Base-by-base conservation (phyloP, 2,329 filamentous ascomycete genomes). In the Claviceps capensis region DNA sequence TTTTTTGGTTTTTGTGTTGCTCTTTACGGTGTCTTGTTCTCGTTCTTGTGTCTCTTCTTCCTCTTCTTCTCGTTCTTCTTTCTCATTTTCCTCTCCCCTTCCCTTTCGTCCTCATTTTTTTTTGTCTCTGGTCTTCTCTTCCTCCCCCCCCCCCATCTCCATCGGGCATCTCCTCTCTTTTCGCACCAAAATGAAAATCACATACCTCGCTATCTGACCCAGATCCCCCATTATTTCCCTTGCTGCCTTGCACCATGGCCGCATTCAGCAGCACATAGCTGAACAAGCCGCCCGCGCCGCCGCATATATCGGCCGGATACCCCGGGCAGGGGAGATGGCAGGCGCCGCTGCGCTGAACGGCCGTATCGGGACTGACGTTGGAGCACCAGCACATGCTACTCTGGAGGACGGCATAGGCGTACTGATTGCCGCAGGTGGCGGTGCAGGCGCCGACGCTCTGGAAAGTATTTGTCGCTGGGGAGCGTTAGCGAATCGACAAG, bases 311-410 rank as follows among this genome's bases (percentile, higher is more conserved):
- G 13, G 17, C 34, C 30, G 52, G 52, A 37, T 53, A 53, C 19
- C 52, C 52, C 26, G 52, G 52, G 17, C 52, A 53, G 6, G 48
- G 26, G 2, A 44, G 16, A 14, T 17, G 38, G 44, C 52, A 53
- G 16, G 43, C 48, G 37, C 37, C 34, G 26, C 4, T 26, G 44
- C 46, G 14, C 34, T 50, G 52, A 14, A 44, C 44, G 9, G 43
- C 34, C 44, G 9, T 13, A 22, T 50, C 48, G 11, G 52, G 52
- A 6, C 23, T 44, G 44, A 50, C 47, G 22, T 53, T 53, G 11
- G 48, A 47, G 34, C 52, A 53, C 52, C 52, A 53, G 40, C 52
- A 53, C 43, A 44, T 34, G 38, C 30, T 50, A 44, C 37, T 38
- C 30, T 50, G 52, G 2, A 53, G 16, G 2, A 53, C 45, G 16